These are phyloP conservation scores for Ceratobasidium sp. DNA, from an alignment of 1,284 basidiomycete genomes.

Conservation along the genomic window DNA sequence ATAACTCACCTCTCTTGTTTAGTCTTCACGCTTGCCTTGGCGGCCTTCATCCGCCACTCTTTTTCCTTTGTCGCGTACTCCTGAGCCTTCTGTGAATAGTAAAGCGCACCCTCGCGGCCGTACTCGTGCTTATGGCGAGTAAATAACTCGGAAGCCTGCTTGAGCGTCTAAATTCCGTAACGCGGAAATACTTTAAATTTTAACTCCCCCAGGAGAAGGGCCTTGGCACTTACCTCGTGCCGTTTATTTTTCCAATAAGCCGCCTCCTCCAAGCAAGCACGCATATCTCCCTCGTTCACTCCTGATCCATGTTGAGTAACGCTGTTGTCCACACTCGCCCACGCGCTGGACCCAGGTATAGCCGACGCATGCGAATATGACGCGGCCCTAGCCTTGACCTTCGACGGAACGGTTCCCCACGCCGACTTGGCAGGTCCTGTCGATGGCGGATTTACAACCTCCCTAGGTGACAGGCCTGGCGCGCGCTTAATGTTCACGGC, in stretches of 20 bases:
- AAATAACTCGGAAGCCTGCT: slow-evolving; percentile 34
- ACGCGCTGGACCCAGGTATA: slow-evolving; percentile 12
- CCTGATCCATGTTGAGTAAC: not conserved
- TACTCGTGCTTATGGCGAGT: slow-evolving; percentile 39
- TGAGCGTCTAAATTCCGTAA: slow-evolving; percentile 13
- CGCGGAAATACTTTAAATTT: not conserved
- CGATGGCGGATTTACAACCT: not conserved
- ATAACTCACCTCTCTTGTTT: slow-evolving; percentile 29
- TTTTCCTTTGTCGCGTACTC: slow-evolving; percentile 35
- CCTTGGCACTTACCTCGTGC: slow-evolving; percentile 26
- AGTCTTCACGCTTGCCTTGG: slow-evolving; percentile 28
- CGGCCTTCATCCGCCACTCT: slow-evolving; percentile 47
- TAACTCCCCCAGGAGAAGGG: too few relatives aligned
- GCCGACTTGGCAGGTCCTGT: slow-evolving; percentile 9
- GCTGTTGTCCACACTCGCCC: not conserved
- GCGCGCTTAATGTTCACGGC: not conserved
- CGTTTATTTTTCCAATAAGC: slow-evolving; percentile 38
- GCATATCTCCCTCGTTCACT: slow-evolving; percentile 12
- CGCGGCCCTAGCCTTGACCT: slow-evolving; percentile 4
- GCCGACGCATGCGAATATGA: slow-evolving; percentile 1
- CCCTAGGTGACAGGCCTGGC: not conserved
- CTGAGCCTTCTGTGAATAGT: slow-evolving; percentile 40
- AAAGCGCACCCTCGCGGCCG: slow-evolving; percentile 43
- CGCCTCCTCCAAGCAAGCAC: slow-evolving; percentile 31
- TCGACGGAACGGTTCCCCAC: slow-evolving; percentile 29